Percentiles rank a stretch among this genome's conserved stretches.
Evolutionary conservation across 2,329 filamentous ascomycete genomes (phyloP).

Genomic region (Colletotrichum falcatum): DNA sequence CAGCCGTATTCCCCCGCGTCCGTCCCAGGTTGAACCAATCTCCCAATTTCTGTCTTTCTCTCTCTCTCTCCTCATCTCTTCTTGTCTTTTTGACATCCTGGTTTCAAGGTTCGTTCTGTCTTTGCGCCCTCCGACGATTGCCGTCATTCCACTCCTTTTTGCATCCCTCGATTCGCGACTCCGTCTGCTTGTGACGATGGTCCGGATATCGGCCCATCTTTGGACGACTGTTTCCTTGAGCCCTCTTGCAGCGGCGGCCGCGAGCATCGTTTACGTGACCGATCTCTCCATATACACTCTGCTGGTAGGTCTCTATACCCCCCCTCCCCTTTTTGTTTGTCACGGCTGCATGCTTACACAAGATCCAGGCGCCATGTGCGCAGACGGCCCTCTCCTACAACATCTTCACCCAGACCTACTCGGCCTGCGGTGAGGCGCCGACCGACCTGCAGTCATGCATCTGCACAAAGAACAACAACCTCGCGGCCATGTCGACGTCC

Average conservation of each 20-base stretch:
- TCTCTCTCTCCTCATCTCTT: neutral
- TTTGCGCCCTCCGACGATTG: neutral
- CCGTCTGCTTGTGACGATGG: constrained; percentile 8
- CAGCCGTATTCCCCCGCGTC: constrained; percentile 4
- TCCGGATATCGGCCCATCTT: neutral
- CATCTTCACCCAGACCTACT: constrained; percentile 56
- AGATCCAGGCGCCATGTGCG: constrained; percentile 63
- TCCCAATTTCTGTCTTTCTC: neutral
- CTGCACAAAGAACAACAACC: constrained; percentile 61
- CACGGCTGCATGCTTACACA: constrained; percentile 11
- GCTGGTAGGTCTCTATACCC: constrained; percentile 49
- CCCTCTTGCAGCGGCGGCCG: constrained; percentile 6
- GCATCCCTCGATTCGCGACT: neutral
- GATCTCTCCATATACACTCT: constrained; percentile 57
- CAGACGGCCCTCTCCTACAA: constrained; percentile 58
- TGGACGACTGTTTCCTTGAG: neutral
- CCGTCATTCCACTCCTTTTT: constrained; percentile 10
- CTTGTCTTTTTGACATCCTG: constrained; percentile 3
- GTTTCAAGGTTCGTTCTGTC: constrained; percentile 2
- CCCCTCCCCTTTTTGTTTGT: fast-evolving
- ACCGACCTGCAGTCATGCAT: constrained; percentile 63
- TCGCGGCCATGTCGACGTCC: constrained; percentile 51
- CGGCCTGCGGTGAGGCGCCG: constrained; percentile 57
- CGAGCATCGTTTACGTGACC: constrained; percentile 57
- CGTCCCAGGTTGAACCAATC: neutral